A percentile compares a stretch with the other conserved stretches of the same genome.
phyloP scores from a whole-genome alignment of 1,284 basidiomycete genomes.

The Chalciporus sp. region DNA sequence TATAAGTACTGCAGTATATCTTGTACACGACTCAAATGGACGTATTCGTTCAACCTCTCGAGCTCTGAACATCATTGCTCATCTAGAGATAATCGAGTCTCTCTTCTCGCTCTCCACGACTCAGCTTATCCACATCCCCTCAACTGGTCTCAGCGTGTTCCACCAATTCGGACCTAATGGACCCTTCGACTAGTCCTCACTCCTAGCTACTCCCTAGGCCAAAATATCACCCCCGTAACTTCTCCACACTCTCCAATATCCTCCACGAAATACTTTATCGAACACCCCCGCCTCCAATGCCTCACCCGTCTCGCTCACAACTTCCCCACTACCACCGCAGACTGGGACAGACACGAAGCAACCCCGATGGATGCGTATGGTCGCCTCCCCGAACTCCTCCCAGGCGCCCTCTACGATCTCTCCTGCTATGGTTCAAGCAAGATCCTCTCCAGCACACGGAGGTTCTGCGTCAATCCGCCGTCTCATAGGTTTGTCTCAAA shows the following conservation, averaged over 20 bases:
- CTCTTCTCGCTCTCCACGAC: too few species aligned
- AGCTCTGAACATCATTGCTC: too few species aligned
- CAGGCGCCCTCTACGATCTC: slow-evolving; percentile 72
- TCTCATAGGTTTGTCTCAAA: too few species aligned
- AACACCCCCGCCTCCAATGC: slow-evolving; percentile 58
- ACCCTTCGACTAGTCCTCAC: too few species aligned
- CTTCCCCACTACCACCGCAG: slow-evolving; percentile 63
- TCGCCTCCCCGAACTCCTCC: slow-evolving; percentile 56
- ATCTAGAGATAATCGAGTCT: too few species aligned
- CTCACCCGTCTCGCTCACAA: slow-evolving; percentile 56
- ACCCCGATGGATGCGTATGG: slow-evolving; percentile 47
- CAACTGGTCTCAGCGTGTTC: too few species aligned
- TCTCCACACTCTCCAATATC: slow-evolving; percentile 57
- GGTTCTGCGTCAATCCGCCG: too few species aligned
- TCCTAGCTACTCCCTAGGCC: slow-evolving; percentile 44
- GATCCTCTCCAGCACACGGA: slow-evolving; percentile 56
- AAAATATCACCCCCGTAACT: slow-evolving; percentile 52
- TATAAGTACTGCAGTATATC: too few species aligned
- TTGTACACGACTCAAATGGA: too few species aligned
- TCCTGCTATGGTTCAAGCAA: slow-evolving; percentile 70
- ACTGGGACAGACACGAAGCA: slow-evolving; percentile 68
- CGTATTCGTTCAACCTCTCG: too few species aligned
- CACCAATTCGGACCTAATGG: too few species aligned
- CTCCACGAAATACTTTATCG: slow-evolving; percentile 69
- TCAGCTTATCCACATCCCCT: too few species aligned